Evolutionary conservation across 176 grass and related monocot species (phyloP), one percentile per base, ranked within the genome.

Genomic region (Phoenix dactylifera): DNA sequence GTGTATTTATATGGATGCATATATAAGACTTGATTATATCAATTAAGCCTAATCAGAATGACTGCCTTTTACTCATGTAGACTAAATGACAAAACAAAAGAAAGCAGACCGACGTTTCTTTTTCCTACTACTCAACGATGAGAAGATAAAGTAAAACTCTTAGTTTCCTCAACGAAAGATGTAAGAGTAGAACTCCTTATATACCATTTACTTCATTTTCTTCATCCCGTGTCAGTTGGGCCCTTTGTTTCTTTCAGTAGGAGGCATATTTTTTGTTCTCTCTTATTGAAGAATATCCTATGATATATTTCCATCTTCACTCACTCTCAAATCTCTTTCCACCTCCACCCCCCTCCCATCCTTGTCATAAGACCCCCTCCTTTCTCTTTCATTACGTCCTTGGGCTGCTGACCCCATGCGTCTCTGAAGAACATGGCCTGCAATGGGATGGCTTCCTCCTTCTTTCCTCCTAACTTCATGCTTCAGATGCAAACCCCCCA

Each of bases 381-480:
- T 59, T n/a, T 39, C 59, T 35, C 57, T 30, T 16, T 59, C 57
- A 26, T 16, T 4, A n/a, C 16, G 14, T 26, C 6, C 49, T 52
- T 25, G 6, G n/a, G 5, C 64, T n/a, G 6, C 16, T 29, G 24
- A 53, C 26, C 64, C 6, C 19, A 44, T 44, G 35, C 14, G 10
- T n/a, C 14, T 51, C 15, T 7, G 23, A 7, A 22, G 24, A 4
- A 16, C 39, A 68, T 56, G 65, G 65, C 65, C 52, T 48, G 65
- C 65, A 68, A 48, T 39, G 65, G 53, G 16, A 68, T 68, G 52
- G 65, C 65, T 10, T 55, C 65, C n/a, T 24, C 52, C 52, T 68
- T 55, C 51, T 56, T 68, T 18, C 65, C 52, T 20, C 52, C 52
- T 1, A 18, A 28, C 52, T 68, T 68, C 65, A 57, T 57, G 52